These are phyloP conservation scores for Cryptosporidium bovis DNA, from an alignment of 169 alveolate species.

Conservation along the genomic window DNA sequence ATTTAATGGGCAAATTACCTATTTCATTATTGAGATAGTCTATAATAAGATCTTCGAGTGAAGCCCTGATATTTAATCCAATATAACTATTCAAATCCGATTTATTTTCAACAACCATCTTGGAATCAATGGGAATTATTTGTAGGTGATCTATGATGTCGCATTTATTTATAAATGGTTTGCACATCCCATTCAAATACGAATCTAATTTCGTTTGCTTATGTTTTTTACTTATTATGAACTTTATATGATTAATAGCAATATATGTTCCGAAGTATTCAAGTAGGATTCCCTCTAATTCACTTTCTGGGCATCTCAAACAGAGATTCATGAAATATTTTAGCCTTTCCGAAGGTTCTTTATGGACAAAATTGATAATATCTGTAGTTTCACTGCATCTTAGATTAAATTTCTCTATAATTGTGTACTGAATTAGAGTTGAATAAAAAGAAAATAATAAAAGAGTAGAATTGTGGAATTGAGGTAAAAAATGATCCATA, in stretches of 20 bases:
- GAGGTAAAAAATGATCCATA: neutral
- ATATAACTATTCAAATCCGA: neutral
- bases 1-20: neutral
- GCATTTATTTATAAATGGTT: conserved; percentile 14
- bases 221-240: neutral
- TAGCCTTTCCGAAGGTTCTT: conserved; percentile 24
- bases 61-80: neutral
- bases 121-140: neutral
- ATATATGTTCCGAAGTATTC: conserved; percentile 10
- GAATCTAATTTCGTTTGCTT: neutral
- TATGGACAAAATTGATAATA: conserved; percentile 10
- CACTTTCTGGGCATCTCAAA: neutral
- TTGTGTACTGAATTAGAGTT: conserved; percentile 25
- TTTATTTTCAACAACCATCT: neutral
- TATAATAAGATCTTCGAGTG: conserved; percentile 26
- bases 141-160: neutral
- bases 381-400: neutral
- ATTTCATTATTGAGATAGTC: conserved; percentile 18
- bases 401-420: neutral
- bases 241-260: conserved; percentile 6
- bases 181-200: neutral
- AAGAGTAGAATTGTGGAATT: neutral
- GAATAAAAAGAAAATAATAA: conserved; percentile 36
- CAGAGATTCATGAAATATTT: conserved; percentile 11
- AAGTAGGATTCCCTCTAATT: neutral